Base-by-base conservation (phyloP, 768 basidiomycete genomes). In the Macrolepiota dolichaula region DNA sequence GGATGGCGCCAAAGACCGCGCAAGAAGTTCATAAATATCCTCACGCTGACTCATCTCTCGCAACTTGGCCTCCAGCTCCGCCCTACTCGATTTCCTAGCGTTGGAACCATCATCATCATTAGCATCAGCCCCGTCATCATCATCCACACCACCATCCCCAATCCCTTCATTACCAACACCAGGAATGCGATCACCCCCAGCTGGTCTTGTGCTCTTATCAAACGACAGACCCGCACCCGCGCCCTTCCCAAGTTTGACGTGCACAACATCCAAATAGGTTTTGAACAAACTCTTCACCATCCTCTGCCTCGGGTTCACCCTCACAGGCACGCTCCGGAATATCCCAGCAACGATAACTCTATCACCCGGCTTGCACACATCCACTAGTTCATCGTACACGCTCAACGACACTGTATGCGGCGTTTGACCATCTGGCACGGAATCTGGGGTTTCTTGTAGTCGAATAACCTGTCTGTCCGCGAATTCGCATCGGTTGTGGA, bases 361-460 rank as follows among this genome's bases (percentile, higher is more conserved):
- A 72, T 98, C 97, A 68, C 97, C 97, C 1, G 97, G 97, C 73
- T 98, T 98, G 44, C 90, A 74, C n/a, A 95, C 83, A 69, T 98
- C 97, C 38, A 98, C 96, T 3, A 99, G 85, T 71, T 99, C 97
- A 69, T 99, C 96, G 69, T 99, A 98, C n/a, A 93, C 92, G 72
- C 95, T 96, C 57, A 98, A 76, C 0, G 93, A 95, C 56, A 99
- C 96, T 0, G 96, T 98, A 66, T 98, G 96, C 0, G 97, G 97
- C 0, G 97, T 98, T 72, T 98, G 96, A 2, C 97, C 97, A 72
- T 98, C 96, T 4, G 96, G 96, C 0, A 99, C 96, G 9, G 90
- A 93, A 69, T 99, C 97, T 0, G 96, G 96, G 0, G 96, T 98
- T 73, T 99, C 97, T 71, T 99, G 97, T 9, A 99, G 78, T 38